Conservation (phyloP, 1,139 yeast genomes). For the Yamadazyma diospyri region DNA sequence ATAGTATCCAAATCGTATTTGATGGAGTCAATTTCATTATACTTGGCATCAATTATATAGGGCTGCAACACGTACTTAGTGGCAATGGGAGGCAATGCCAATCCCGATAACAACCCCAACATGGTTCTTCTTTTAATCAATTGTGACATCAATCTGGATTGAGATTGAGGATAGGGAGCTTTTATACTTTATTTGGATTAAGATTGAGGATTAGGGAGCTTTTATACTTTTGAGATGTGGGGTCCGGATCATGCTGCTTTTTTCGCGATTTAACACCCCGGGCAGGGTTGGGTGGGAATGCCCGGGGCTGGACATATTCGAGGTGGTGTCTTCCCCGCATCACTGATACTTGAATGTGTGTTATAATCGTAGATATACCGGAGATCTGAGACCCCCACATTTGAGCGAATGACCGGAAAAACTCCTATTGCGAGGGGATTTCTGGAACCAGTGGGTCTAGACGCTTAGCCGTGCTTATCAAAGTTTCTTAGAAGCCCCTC, state of each 20-base stretch:
- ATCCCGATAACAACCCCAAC: conserved; percentile 19
- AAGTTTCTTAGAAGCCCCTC: too few relatives aligned
- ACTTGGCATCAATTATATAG: conserved; percentile 20
- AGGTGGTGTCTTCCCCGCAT: too few relatives aligned
- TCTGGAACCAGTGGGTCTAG: too few relatives aligned
- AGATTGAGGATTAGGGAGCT: background rate
- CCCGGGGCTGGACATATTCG: too few relatives aligned
- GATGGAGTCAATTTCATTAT: conserved; percentile 30
- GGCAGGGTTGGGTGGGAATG: too few relatives aligned
- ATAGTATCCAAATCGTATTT: conserved; percentile 33
- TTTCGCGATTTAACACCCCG: too few relatives aligned
- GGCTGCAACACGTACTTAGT: conserved; percentile 28
- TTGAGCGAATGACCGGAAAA: too few relatives aligned
- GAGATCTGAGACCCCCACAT: too few relatives aligned
- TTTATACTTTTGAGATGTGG: conserved; percentile 6
- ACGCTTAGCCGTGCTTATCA: too few relatives aligned
- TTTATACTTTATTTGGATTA: background rate
- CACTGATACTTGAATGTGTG: too few relatives aligned
- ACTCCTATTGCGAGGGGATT: too few relatives aligned
- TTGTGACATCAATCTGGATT: background rate
- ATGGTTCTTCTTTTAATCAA: conserved; percentile 3
- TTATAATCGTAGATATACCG: too few relatives aligned
- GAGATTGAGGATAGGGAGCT: background rate
- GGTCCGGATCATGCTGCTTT: conserved; percentile 2
- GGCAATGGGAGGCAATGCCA: conserved; percentile 28